phyloP scores from a whole-genome alignment of 208 protist genomes.

The Acanthamoeba royreba region DNA sequence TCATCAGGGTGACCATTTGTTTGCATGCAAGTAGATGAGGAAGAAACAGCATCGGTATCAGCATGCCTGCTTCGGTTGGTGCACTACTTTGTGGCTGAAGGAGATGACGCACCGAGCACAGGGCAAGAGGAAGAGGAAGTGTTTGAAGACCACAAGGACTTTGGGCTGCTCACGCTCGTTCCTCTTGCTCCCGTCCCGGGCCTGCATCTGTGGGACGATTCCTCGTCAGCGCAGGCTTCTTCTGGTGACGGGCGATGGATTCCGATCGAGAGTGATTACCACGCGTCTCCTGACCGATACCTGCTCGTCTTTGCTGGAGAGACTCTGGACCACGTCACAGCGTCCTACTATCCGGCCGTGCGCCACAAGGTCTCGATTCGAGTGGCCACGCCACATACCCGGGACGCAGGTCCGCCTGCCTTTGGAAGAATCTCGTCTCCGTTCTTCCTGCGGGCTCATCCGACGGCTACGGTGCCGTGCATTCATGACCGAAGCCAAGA shows the following conservation, averaged over 20 bases:
- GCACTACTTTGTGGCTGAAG: neutral
- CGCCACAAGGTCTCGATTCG: neutral
- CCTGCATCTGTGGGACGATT: neutral
- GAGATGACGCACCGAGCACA: neutral
- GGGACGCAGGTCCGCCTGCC: neutral
- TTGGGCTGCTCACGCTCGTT: neutral
- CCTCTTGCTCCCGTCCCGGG: neutral
- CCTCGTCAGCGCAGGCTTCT: neutral
- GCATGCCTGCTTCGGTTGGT: neutral
- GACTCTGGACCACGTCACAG: neutral
- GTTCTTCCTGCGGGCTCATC: neutral
- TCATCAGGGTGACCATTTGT: neutral
- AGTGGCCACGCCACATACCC: neutral
- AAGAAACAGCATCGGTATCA: neutral
- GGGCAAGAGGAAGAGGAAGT: neutral
- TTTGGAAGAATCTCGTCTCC: neutral
- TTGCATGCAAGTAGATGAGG: neutral
- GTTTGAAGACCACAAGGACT: neutral
- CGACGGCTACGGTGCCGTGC: neutral
- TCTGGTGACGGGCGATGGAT: neutral
- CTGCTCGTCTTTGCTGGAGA: neutral
- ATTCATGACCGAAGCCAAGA: neutral
- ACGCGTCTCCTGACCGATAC: neutral
- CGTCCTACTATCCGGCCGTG: neutral
- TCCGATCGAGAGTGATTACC: neutral